Evolutionary conservation across 441 rosid genomes (phyloP), one percentile per base, ranked within the genome.

Genomic region (Populus trichocarpa): DNA sequence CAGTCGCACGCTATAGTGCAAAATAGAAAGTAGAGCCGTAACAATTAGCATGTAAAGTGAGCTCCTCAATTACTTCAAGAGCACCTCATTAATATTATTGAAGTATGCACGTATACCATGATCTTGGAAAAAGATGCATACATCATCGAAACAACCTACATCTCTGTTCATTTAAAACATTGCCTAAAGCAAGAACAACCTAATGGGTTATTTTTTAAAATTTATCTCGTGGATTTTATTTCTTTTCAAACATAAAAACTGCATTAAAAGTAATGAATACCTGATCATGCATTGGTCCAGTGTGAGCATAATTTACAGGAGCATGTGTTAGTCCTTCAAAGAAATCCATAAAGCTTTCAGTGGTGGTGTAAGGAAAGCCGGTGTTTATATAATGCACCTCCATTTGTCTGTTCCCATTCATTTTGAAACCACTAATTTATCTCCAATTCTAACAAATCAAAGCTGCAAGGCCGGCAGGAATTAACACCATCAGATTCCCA

Each of bases 281-380:
- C 90, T 92, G 95, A 81, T 83, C 86, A 78, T 83, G 90, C 9
- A 88, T 64, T 23, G 88, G 84, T 74, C 88, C 92, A n/a, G 89
- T 83, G 70, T 85, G 87, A 79, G 85, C 85, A 85, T 86, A 90
- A 81, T 88, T 90, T 57, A 85, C 89, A 75, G 90, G 97, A 67
- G 84, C 89, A 68, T 90, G 91, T 4, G 92, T 80, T 38, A 88
- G 86, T 65, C 94, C 97, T 75, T 89, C 94, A 23, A 92, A 89
- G 75, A 90, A 92, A 70, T 90, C 95, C 91, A 89, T 87, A 79
- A 88, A 89, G 82, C 89, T 89, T 70, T 91, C 93, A 14, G 92
- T 82, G 72, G 79, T 83, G 32, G 87, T 85, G 71, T 89, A 92
- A 67, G 93, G 92, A 73, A 89, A 90, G 77, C 81, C 81, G 75